Evolutionary conservation across 1,284 basidiomycete genomes (phyloP), one percentile per base, ranked within the genome.

Genomic region (Cerioporus squamosus): DNA sequence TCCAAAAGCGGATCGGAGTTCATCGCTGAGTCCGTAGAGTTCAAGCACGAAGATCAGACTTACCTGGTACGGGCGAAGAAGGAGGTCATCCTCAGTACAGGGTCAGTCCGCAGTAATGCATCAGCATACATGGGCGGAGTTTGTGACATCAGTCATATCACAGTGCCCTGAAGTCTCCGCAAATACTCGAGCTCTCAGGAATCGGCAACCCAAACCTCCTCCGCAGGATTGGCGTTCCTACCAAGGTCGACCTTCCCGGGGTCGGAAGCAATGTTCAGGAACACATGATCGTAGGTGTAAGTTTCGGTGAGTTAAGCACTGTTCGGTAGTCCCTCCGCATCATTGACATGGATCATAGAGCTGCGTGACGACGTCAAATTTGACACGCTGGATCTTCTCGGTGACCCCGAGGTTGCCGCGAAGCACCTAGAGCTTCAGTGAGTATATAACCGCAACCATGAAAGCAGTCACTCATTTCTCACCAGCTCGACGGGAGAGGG

Each of bases 1-100:
- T 94, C 94, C 20, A 95, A 94, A 9, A 81, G 83, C 70, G 94
- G 97, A 70, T 90, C 93, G 46, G 95, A 95, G 74, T 98, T 97
- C 74, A 96, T 94, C 5, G 86, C 98, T 38, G 83, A 98, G 59
- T 95, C 98, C 74, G 97, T 98, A 23, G 97, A 99, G 24, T 76
- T 77, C 49, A 44, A 61, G 3, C 51, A 68, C 48, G 64, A 77
- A 95, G 96, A 77, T 86, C 96, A 68, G 94, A 94, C 46, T 2
- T 66, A 70, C 51, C 52, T 57, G 3, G 73, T 69, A 14, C 60
- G 54, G 10, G 65, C 65, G 5, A 60, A 60, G 22, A 65, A 63
- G 47, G 69, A 82, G 55, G 74, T 83, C 48, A 75, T 82, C 24
- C 55, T 84, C 15, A 73, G 70, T 29, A 72, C 78, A 9, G 77